Evolutionary conservation across 495 filamentous ascomycete species (phyloP).

Genomic region (Daldinia childiae): DNA sequence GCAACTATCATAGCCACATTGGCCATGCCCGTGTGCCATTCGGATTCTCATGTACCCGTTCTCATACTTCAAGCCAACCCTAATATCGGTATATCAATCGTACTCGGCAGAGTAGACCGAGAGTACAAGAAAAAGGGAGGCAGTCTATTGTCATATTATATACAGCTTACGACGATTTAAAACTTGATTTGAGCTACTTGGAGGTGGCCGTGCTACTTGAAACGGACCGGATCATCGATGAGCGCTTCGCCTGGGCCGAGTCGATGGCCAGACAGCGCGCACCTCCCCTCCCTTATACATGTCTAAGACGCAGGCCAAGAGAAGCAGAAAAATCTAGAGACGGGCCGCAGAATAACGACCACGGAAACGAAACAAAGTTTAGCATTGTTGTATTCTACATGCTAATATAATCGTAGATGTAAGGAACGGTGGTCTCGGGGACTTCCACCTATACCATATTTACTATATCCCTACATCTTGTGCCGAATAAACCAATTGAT

Average conservation of each 20-base stretch:
- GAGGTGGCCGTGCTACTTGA: constrained; percentile 36
- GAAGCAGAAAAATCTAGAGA: background rate
- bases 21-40: background rate
- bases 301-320: constrained; percentile 4
- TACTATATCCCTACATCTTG: constrained; percentile 17
- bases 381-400: constrained; percentile 10
- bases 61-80: constrained; percentile 5
- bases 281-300: constrained; percentile 17
- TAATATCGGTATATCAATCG: constrained; percentile 5
- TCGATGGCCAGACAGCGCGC: constrained; percentile 9
- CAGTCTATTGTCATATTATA: constrained; percentile 32
- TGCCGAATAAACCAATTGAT: constrained; percentile 25
- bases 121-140: constrained; percentile 20
- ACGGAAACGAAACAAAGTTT: constrained; percentile 39
- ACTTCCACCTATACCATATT: constrained; percentile 2
- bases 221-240: constrained; percentile 32
- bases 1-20: constrained; percentile 27
- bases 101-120: background rate
- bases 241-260: constrained; percentile 34
- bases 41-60: constrained; percentile 16
- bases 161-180: constrained; percentile 22
- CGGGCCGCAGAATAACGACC: constrained; percentile 32
- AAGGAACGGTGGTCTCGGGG: background rate
- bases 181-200: constrained; percentile 12
- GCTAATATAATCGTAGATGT: background rate